Percentiles rank a stretch among this genome's conserved stretches.
Evolutionary conservation across 2,329 filamentous ascomycete genomes (phyloP).

Genomic region (Alternaria sp.): DNA sequence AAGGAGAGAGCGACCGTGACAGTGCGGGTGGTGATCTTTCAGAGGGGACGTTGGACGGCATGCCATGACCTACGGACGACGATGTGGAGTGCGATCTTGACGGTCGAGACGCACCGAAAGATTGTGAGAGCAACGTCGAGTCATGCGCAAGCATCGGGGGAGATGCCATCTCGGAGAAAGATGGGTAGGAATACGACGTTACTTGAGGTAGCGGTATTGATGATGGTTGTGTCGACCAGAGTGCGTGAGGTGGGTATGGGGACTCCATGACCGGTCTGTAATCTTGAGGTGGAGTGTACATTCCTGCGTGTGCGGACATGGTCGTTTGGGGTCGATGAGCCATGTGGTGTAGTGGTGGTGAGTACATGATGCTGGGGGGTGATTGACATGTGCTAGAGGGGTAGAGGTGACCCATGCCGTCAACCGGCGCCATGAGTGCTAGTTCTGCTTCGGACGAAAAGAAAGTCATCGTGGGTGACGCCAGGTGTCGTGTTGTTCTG

Average conservation of each 20-base stretch:
- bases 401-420: constrained; percentile 43
- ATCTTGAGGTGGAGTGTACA: constrained; percentile 39
- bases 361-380: constrained; percentile 48
- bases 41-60: constrained; percentile 31
- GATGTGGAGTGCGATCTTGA: constrained; percentile 46
- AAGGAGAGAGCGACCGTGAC: constrained; percentile 49
- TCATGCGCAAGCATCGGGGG: constrained; percentile 33
- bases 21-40: constrained; percentile 41
- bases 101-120: constrained; percentile 28
- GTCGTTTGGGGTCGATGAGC: constrained; percentile 30
- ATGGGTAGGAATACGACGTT: constrained; percentile 44
- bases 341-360: constrained; percentile 44
- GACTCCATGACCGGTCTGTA: constrained; percentile 40
- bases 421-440: constrained; percentile 44
- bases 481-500: constrained; percentile 1
- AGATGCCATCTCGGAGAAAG: constrained; percentile 35
- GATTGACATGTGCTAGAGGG: constrained; percentile 47
- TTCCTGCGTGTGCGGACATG: constrained; percentile 30
- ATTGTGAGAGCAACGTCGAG: constrained; percentile 30
- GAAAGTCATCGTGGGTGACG: constrained; percentile 38
- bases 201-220: constrained; percentile 36
- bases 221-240: constrained; percentile 41
- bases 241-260: constrained; percentile 41
- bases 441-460: constrained; percentile 47
- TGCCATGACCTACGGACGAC: constrained; percentile 34